A percentile compares a stretch with the other conserved stretches of the same genome.
Evolutionary conservation across 768 basidiomycete genomes (phyloP).

Genomic region (Solioccasus polychromus): DNA sequence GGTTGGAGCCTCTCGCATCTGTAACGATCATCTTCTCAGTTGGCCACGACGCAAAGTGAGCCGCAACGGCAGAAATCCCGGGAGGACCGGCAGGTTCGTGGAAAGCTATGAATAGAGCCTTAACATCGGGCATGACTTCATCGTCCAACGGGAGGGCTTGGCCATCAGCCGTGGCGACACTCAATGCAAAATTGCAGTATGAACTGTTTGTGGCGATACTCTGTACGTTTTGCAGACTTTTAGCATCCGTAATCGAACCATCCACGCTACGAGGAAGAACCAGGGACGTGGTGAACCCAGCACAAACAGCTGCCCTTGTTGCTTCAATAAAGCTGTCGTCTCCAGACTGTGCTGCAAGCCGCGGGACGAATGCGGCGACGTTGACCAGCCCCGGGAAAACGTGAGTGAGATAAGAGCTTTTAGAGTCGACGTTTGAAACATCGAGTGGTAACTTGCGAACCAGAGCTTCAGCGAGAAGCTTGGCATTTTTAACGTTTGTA

Average conservation of each 20-base stretch:
- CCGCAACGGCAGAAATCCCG: slow-evolving; percentile 72
- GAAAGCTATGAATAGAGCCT: slow-evolving; percentile 85
- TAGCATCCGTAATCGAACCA: slow-evolving; percentile 62
- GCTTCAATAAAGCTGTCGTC: slow-evolving; percentile 58
- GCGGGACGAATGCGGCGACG: slow-evolving; percentile 82
- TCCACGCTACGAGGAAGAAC: slow-evolving; percentile 69
- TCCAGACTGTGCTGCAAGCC: slow-evolving; percentile 47
- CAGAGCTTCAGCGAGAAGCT: slow-evolving; percentile 90
- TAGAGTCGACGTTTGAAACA: slow-evolving; percentile 87
- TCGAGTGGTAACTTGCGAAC: slow-evolving; percentile 88
- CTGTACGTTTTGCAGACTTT: slow-evolving; percentile 67
- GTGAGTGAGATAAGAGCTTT: slow-evolving; percentile 89
- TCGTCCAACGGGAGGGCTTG: slow-evolving; percentile 69
- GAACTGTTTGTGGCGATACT: slow-evolving; percentile 59
- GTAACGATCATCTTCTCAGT: slow-evolving; percentile 90
- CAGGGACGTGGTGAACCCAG: slow-evolving; percentile 86
- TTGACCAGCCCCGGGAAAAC: slow-evolving; percentile 92
- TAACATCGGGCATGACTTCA: slow-evolving; percentile 75
- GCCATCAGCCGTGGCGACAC: slow-evolving; percentile 66
- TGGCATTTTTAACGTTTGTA: slow-evolving; percentile 98
- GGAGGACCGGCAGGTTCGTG: slow-evolving; percentile 44
- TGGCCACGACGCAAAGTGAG: slow-evolving; percentile 90
- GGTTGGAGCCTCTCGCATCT: slow-evolving; percentile 86
- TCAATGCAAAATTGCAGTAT: slow-evolving; percentile 86
- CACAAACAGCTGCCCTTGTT: slow-evolving; percentile 80